These are phyloP conservation scores for Leavenworthia alabamica DNA, from an alignment of 345 rosid species.

Conservation along the genomic window DNA sequence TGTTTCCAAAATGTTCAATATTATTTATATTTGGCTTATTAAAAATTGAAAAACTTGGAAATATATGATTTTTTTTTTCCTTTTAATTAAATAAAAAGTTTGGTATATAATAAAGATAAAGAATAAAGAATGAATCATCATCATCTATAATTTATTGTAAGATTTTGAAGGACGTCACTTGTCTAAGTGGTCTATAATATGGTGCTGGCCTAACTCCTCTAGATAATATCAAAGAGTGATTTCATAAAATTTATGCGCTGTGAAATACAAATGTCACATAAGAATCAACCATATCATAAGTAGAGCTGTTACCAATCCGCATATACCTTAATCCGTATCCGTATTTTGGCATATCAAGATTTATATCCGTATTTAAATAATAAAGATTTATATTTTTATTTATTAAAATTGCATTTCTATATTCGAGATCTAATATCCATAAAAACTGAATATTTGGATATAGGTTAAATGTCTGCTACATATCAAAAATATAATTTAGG, in stretches of 20 bases:
- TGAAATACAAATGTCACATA: neutral
- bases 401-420: too few relatives aligned
- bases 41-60: neutral
- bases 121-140: neutral
- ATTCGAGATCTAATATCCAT: too few relatives aligned
- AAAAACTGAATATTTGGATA: too few relatives aligned
- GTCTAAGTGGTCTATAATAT: neutral
- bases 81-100: neutral
- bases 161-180: slow-evolving; percentile 10
- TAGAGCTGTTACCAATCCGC: too few relatives aligned
- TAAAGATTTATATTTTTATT: too few relatives aligned
- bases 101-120: too few relatives aligned
- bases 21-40: neutral
- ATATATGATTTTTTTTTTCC: neutral
- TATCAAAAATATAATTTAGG: too few relatives aligned
- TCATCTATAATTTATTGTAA: neutral
- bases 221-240: neutral
- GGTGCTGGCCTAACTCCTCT: neutral
- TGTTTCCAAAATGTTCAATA: neutral
- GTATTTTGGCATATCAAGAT: too few relatives aligned
- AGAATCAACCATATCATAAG: too few relatives aligned
- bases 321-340: too few relatives aligned
- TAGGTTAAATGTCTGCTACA: too few relatives aligned
- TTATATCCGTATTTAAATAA: too few relatives aligned
- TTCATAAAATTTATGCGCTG: neutral